Base-by-base conservation (phyloP, 768 basidiomycete genomes). In the Trametes meyenii region DNA sequence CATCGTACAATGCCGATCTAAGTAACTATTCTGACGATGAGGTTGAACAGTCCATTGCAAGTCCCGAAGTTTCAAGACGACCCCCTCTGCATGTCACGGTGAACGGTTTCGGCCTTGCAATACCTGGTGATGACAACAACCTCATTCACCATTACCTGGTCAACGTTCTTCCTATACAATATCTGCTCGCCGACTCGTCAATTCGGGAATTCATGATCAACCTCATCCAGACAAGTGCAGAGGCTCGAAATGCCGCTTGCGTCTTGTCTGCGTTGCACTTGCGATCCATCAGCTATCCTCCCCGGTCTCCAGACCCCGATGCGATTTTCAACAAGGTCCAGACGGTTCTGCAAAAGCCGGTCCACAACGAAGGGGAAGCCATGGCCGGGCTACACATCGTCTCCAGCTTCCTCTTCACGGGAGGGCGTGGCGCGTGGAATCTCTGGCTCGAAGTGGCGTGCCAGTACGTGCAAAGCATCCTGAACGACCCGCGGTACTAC, bases 321-420 rank as follows among this genome's bases (percentile, higher is more conserved):
- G 58, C 43, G 40, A 62, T 67, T 39, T 73, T 68, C 65, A 51
- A 51, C 14, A 70, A 67, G 14, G 63, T 72, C 19, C 62, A 69
- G 56, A 61, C 55, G 14, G 58, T 65, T 21, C 40, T 67, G 43
- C 23, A 23, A 7, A 52, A 46, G 54, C 53, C 64, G 29, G 50
- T 62, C 24, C 73, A 74, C 68, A 81, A 76, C 16, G 81, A 85
- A 53, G 89, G 88, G 38, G 89, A 91, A 65, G 92, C 91, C 21
- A 87, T 92, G 76, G 88, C 90, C 0, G 88, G 88, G 3, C 76
- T 94, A 19, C 88, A 89, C 61, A 77, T 90, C 67, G 83, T 94
- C 29, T 92, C 90, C 17, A 81, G 85, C 44, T 85, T 86, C 75
- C 84, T 93, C 55, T 93, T 94, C 75, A 83, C 84, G 13, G 92